These are phyloP conservation scores for Kluyveromyces wickerhamii DNA, from an alignment of 805 yeast species.

Conservation along the genomic window DNA sequence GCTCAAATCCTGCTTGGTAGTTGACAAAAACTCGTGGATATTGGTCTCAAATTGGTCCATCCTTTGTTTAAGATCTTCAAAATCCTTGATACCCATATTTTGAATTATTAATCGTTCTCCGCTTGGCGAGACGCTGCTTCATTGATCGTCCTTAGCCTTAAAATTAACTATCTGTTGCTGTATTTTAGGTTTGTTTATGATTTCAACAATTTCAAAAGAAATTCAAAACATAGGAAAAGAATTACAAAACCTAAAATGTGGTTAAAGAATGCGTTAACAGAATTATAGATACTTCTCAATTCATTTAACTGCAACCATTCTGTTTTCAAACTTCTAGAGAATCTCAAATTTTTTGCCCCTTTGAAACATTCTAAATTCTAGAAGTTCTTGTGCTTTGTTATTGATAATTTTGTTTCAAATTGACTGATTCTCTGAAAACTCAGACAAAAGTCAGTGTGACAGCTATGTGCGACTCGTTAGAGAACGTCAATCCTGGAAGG, in stretches of 20 bases:
- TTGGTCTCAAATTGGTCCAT: conserved; percentile 34
- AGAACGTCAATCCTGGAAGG: conserved; percentile 1
- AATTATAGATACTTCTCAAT: no score
- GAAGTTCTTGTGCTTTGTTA: no score
- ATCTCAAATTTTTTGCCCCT: no score
- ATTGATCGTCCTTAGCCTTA: not conserved
- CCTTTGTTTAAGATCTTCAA: conserved; percentile 31
- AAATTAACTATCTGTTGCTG: not conserved
- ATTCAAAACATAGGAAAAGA: no score
- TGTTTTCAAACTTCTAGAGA: no score
- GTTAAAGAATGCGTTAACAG: no score
- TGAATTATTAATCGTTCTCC: not conserved
- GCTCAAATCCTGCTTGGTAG: conserved; percentile 24
- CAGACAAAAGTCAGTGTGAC: not conserved
- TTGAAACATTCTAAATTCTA: no score
- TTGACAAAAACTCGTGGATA: conserved; percentile 31
- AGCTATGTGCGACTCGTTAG: not conserved
- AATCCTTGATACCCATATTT: conserved; percentile 25
- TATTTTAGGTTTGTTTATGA: no score
- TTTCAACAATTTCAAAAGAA: no score
- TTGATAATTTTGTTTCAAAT: no score
- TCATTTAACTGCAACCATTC: no score
- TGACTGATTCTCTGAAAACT: not conserved
- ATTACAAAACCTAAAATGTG: no score
- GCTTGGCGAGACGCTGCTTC: not conserved